phyloP scores from a whole-genome alignment of 2,329 filamentous ascomycete genomes.

The Penicillium sp. region DNA sequence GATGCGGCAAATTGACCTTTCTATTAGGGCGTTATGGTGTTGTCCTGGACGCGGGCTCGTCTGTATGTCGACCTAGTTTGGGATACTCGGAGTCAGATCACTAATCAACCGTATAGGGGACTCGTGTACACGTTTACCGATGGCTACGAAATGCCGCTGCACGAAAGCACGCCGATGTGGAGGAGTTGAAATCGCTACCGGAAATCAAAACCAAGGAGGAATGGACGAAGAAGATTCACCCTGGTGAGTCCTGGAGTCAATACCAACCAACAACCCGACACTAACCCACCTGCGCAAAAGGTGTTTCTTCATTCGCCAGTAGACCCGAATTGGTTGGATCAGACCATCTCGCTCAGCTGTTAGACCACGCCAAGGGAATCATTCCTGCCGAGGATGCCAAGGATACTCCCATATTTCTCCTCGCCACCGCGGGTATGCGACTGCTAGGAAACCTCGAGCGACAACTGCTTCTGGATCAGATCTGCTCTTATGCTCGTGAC shows the following conservation, averaged over 20 bases:
- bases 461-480: conserved; percentile 68
- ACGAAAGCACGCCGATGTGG: conserved; percentile 58
- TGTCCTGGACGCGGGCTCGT: conserved; percentile 96
- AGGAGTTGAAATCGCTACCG: conserved; percentile 69
- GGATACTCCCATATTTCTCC: conserved; percentile 88
- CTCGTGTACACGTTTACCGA: conserved; percentile 88
- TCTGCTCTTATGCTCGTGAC: conserved; percentile 77
- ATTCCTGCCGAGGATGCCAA: conserved; percentile 74
- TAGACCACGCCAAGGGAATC: conserved; percentile 76
- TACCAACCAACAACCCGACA: background rate
- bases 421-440: conserved; percentile 94
- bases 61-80: conserved; percentile 50
- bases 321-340: conserved; percentile 73
- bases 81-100: conserved; percentile 4
- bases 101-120: conserved; percentile 58
- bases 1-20: conserved; percentile 1
- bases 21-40: conserved; percentile 73
- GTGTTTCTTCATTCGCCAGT: conserved; percentile 83
- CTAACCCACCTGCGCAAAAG: conserved; percentile 35
- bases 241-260: conserved; percentile 54
- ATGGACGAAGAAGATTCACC: conserved; percentile 92
- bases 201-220: conserved; percentile 78
- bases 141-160: conserved; percentile 79
- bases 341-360: conserved; percentile 75
- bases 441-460: conserved; percentile 74